Base-by-base conservation (phyloP, 2,329 filamentous ascomycete species). In the Paracoccidioides lutzii region DNA sequence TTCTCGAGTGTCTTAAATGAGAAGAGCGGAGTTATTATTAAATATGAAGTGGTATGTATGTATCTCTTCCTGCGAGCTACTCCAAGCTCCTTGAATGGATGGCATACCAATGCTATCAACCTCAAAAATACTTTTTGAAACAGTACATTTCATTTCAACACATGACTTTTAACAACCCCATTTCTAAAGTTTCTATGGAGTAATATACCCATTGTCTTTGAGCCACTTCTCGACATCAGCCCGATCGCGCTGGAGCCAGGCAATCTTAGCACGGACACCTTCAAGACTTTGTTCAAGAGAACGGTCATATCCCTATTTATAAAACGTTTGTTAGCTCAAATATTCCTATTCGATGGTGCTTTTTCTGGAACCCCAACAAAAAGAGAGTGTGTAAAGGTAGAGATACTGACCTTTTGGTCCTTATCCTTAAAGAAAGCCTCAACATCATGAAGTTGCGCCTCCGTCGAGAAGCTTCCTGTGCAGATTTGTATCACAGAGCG, bases 211-310 rank as follows among this genome's bases (percentile, higher is more conserved):
- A 63, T 85, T 82, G 64, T 79, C 75, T 71, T 81, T 81, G 60
- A 88, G 73, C 85, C 85, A 90, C 54, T 70, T 65, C 68, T 81
- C 78, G n/a, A 95, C 87, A 70, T 95, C 88, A 33, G 81, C 78
- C 45, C 78, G 76, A 70, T 95, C 90, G 57, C 89, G 81, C 69
- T 82, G 74, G 55, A 94, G 69, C 88, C 88, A 95, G 58, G 83
- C 80, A 63, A 85, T 79, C 81, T 95, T 97, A 55, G 90, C 90
- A 59, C 81, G 81, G 65, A 96, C 85, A 3, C 84, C 79, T 69
- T 97, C 91, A 62, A 86, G 79, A 69, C 86, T 91, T 76, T 97
- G 91, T n/a, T 89, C 88, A 57, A 97, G 76, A 51, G 87, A 84
- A 68, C 90, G 84, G 66, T 95, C 88, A 66, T 89, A 97, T 45